Conservation (phyloP, 306 rosid genomes). For the Potentilla sterilis region DNA sequence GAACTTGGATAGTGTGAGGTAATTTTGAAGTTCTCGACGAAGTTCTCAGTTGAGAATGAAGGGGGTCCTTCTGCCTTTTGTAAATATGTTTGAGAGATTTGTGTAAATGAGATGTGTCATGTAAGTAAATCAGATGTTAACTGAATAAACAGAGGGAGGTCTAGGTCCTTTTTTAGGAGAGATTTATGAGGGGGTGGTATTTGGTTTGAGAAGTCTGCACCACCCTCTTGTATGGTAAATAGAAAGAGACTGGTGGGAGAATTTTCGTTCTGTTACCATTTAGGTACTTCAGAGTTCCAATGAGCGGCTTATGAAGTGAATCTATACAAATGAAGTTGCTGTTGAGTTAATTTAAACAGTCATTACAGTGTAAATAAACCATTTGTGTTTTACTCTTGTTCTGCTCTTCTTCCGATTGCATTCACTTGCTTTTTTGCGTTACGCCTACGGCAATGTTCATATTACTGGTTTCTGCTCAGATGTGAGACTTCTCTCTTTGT, state of each 20-base stretch:
- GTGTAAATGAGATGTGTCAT: slow-evolving; percentile 54
- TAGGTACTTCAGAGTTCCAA: slow-evolving; percentile 30
- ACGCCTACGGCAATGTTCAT: neutral
- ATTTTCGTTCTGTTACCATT: slow-evolving; percentile 24
- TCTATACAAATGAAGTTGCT: slow-evolving; percentile 49
- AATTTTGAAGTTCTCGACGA: slow-evolving; percentile 47
- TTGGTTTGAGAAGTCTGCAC: slow-evolving; percentile 33
- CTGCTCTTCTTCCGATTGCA: neutral
- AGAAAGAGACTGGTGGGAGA: slow-evolving; percentile 8
- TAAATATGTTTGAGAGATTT: slow-evolving; percentile 7
- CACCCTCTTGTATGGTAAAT: slow-evolving; percentile 46
- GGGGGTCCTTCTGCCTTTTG: slow-evolving; percentile 26
- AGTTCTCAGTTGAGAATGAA: slow-evolving; percentile 29
- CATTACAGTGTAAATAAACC: slow-evolving; percentile 14
- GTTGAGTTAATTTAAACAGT: slow-evolving; percentile 22
- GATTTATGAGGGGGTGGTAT: slow-evolving; percentile 20
- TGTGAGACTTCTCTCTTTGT: neutral
- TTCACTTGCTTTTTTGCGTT: neutral
- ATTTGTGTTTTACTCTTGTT: neutral
- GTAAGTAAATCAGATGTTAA: slow-evolving; percentile 28
- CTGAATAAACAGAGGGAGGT: slow-evolving; percentile 31
- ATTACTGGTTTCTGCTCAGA: neutral
- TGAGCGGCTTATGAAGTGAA: slow-evolving; percentile 37
- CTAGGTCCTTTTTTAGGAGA: neutral
- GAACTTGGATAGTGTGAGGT: slow-evolving; percentile 31